Conservation (phyloP, 495 filamentous ascomycete genomes). For the Penicillium chermesinum region DNA sequence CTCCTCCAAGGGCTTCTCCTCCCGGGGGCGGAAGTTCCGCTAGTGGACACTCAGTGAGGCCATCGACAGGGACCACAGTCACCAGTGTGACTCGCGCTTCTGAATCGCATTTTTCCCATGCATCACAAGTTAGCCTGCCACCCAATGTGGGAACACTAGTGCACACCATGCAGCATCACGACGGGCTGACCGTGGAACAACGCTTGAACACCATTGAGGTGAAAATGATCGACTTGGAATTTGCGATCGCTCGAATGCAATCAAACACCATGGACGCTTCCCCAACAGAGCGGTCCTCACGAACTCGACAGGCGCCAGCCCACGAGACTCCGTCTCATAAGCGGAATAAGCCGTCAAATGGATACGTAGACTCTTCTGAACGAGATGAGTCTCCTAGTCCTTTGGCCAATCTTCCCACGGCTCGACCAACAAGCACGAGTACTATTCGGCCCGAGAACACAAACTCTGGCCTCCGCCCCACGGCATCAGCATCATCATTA, state of each 20-base stretch:
- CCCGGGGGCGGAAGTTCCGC: conserved; percentile 21
- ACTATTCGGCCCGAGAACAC: conserved; percentile 36
- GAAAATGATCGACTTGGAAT: conserved; percentile 52
- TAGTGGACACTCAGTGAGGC: conserved; percentile 23
- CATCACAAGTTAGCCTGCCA: conserved; percentile 22
- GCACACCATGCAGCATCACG: conserved; percentile 42
- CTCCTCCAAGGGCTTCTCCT: conserved; percentile 22
- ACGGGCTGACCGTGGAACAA: conserved; percentile 45
- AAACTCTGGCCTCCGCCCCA: conserved; percentile 24
- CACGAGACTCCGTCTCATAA: conserved; percentile 10
- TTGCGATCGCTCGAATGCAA: conserved; percentile 50
- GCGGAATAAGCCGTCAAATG: conserved; percentile 21
- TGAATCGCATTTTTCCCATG: conserved; percentile 18
- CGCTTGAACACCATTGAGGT: conserved; percentile 49
- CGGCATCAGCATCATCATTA: conserved; percentile 30
- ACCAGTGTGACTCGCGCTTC: conserved; percentile 26
- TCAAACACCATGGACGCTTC: conserved; percentile 20
- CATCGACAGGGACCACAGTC: conserved; percentile 29
- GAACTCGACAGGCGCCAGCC: conserved; percentile 14
- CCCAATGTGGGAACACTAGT: conserved; percentile 42
- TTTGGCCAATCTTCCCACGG: conserved; percentile 5
- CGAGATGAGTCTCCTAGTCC: conserved; percentile 23
- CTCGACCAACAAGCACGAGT: conserved; percentile 35
- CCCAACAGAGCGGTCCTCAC: conserved; percentile 12
- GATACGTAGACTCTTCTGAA: conserved; percentile 7